Conservation (phyloP, 768 basidiomycete species). For the Suillus decipiens region DNA sequence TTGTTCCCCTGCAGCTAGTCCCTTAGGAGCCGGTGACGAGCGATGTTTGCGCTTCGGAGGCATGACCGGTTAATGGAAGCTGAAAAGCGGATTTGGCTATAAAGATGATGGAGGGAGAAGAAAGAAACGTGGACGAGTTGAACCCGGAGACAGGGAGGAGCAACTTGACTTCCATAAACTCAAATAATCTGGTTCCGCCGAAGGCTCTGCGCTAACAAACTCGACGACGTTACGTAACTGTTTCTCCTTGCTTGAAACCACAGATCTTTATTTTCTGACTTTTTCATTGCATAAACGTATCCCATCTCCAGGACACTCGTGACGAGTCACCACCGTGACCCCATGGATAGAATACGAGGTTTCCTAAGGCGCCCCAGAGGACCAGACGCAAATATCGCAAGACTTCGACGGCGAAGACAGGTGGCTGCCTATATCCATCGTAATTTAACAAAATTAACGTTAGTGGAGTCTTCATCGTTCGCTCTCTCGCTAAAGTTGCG, state of each 20-base stretch:
- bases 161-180: constrained; percentile 5
- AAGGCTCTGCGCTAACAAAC: not conserved
- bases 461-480: constrained; percentile 11
- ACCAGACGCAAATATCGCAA: constrained; percentile 37
- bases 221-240: constrained; percentile 2
- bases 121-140: constrained; percentile 8
- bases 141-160: constrained; percentile 6
- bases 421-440: constrained; percentile 35
- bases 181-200: constrained; percentile 7
- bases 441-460: constrained; percentile 35
- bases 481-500: constrained; percentile 13
- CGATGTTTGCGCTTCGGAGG: constrained; percentile 60
- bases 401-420: constrained; percentile 48
- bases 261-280: constrained; percentile 2
- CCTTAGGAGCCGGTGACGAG: constrained; percentile 46
- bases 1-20: constrained; percentile 60
- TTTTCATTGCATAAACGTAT: not conserved
- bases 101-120: constrained; percentile 1
- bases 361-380: constrained; percentile 22
- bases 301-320: not conserved
- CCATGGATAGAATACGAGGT: constrained; percentile 25
- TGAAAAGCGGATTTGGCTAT: not conserved
- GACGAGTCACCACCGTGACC: not conserved
- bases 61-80: constrained; percentile 37
- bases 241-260: not conserved